Conservation (phyloP, 495 filamentous ascomycete genomes). For the Hypoxylon cercidicola region DNA sequence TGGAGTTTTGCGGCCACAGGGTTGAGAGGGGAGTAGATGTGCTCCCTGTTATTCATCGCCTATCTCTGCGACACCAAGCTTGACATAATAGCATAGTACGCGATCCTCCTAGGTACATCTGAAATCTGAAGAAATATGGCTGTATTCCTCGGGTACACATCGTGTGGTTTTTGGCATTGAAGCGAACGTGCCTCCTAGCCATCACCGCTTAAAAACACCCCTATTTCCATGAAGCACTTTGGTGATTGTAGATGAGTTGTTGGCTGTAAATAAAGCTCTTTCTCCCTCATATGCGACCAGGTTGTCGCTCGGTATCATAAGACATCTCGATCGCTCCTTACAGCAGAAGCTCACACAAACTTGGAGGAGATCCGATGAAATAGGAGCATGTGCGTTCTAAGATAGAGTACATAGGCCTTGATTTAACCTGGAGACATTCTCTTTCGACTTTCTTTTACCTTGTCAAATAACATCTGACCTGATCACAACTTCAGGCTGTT, state of each 20-base stretch:
- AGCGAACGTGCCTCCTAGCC: slow-evolving; percentile 49
- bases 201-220: slow-evolving; percentile 46
- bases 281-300: slow-evolving; percentile 21
- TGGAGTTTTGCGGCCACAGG: no score
- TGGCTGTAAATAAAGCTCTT: slow-evolving; percentile 39
- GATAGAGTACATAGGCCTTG: no score
- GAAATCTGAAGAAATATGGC: background rate
- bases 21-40: no score
- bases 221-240: slow-evolving; percentile 39
- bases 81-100: no score
- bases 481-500: no score
- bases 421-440: no score
- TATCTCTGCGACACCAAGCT: no score
- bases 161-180: background rate
- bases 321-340: background rate
- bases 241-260: slow-evolving; percentile 42
- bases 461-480: no score
- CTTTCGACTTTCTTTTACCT: no score
- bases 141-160: no score
- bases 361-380: slow-evolving; percentile 46
- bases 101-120: no score
- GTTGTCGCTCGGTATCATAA: slow-evolving; percentile 6
- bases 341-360: slow-evolving; percentile 19
- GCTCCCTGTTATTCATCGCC: no score
- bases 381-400: slow-evolving; percentile 47